Evolutionary conservation across 2,329 filamentous ascomycete genomes (phyloP).

Genomic region (Mariannaea sp.): DNA sequence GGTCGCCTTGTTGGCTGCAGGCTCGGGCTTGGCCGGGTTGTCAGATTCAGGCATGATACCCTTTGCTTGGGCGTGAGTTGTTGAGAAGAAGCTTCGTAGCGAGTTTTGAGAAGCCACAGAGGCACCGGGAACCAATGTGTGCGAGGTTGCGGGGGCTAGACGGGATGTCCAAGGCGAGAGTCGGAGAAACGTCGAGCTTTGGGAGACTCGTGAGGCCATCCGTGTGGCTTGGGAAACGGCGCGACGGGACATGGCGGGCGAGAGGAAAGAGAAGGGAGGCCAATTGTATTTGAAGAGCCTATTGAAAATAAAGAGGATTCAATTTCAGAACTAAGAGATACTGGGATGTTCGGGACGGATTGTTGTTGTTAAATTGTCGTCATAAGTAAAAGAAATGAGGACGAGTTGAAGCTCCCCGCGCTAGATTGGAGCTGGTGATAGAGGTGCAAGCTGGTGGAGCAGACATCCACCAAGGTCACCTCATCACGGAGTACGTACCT

Average conservation of each 20-base stretch:
- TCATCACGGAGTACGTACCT: constrained; percentile 33
- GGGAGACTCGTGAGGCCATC: constrained; percentile 43
- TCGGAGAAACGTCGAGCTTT: constrained; percentile 28
- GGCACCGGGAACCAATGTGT: constrained; percentile 7
- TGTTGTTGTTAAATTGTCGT: constrained; percentile 1
- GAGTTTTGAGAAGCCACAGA: constrained; percentile 5
- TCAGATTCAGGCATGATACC: constrained; percentile 65
- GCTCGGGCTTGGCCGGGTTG: constrained; percentile 54
- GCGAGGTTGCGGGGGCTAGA: constrained; percentile 18
- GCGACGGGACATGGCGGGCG: constrained; percentile 40
- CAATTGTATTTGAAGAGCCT: background rate
- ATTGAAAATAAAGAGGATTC: background rate
- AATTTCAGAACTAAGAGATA: background rate
- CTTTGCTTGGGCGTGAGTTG: constrained; percentile 41
- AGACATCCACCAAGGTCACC: too few relatives aligned
- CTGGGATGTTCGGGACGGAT: background rate
- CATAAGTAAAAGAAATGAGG: background rate
- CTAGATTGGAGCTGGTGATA: constrained; percentile 8
- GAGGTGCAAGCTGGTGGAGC: too few relatives aligned
- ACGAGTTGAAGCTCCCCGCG: constrained; percentile 18
- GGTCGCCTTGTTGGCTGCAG: constrained; percentile 40
- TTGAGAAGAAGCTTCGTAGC: constrained; percentile 39
- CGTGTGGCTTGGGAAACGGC: constrained; percentile 46
- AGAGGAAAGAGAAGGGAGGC: background rate
- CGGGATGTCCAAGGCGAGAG: constrained; percentile 33